phyloP scores from a whole-genome alignment of 108 stramenopile genomes.

The Epithemia pelagica region DNA sequence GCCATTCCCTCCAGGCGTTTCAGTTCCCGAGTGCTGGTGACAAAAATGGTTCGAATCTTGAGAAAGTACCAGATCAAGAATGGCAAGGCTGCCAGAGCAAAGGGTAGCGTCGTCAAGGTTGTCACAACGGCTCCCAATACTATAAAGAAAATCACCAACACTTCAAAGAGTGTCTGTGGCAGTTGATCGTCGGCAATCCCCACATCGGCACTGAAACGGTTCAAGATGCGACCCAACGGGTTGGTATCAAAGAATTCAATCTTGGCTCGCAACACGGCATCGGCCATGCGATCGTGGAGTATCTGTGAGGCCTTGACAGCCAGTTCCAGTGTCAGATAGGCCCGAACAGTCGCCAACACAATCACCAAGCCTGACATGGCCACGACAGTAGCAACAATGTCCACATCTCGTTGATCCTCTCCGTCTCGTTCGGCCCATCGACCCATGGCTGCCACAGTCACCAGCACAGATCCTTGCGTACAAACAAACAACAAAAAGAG shows the following conservation, averaged over 20 bases:
- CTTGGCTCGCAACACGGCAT: constrained; percentile 71
- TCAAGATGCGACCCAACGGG: constrained; percentile 84
- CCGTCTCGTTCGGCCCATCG: constrained; percentile 48
- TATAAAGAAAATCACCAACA: constrained; percentile 54
- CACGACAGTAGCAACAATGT: constrained; percentile 41
- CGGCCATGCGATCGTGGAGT: constrained; percentile 77
- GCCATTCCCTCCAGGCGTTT: constrained; percentile 83
- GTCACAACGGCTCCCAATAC: constrained; percentile 63
- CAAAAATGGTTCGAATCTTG: constrained; percentile 57
- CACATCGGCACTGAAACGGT: constrained; percentile 76
- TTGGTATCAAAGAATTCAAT: constrained; percentile 91
- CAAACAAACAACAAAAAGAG: constrained; percentile 47
- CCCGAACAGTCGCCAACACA: constrained; percentile 43
- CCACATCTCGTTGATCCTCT: constrained; percentile 32
- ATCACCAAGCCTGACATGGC: constrained; percentile 38
- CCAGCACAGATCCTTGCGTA: constrained; percentile 54
- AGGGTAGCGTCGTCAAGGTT: constrained; percentile 52
- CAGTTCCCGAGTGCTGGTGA: constrained; percentile 70
- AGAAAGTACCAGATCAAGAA: constrained; percentile 65
- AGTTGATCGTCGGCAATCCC: constrained; percentile 69
- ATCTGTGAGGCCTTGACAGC: constrained; percentile 56
- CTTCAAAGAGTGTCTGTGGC: constrained; percentile 71
- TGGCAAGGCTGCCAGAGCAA: constrained; percentile 61
- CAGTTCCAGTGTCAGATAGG: constrained; percentile 40
- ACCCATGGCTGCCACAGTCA: constrained; percentile 50